These are phyloP conservation scores for Fimicolochytrium jonesii DNA, from an alignment of 192 early-diverging fungal genomes.

Conservation along the genomic window DNA sequence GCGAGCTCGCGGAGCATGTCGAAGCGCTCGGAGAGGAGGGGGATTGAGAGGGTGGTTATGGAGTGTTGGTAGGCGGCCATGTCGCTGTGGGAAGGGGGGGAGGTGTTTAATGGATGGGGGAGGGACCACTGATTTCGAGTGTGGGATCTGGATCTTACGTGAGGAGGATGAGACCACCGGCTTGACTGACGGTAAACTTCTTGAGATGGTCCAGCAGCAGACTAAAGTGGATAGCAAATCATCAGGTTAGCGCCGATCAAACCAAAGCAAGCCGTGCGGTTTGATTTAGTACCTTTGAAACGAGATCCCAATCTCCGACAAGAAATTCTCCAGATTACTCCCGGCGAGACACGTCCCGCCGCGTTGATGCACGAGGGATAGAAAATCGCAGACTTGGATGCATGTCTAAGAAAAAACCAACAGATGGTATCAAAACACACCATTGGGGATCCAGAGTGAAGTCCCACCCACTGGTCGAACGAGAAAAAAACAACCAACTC, in stretches of 20 bases:
- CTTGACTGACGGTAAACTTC: constrained; percentile 78
- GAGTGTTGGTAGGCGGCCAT: constrained; percentile 90
- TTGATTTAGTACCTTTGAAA: constrained; percentile 76
- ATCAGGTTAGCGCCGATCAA: no score
- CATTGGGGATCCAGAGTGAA: no score
- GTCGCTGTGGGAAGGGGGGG: no score
- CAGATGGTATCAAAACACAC: no score
- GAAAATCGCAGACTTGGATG: constrained; percentile 70
- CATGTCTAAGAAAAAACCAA: no score
- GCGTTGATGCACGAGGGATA: constrained; percentile 58
- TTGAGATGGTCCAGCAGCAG: constrained; percentile 90
- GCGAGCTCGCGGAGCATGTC: constrained; percentile 87
- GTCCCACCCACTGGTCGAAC: no score
- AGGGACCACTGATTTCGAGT: no score
- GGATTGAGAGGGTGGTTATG: constrained; percentile 69
- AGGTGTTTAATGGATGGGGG: no score
- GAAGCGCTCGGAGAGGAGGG: constrained; percentile 76
- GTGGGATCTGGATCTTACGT: no score
- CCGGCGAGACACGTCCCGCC: constrained; percentile 63
- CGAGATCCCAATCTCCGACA: constrained; percentile 71
- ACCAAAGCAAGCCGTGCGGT: no score
- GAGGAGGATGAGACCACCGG: constrained; percentile 82
- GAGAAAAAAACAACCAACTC: no score
- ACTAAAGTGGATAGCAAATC: no score
- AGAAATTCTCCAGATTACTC: constrained; percentile 71